A percentile compares a stretch with the other conserved stretches of the same genome.
phyloP scores from a whole-genome alignment of 2,329 filamentous ascomycete species.

The Cytospora chrysosperma region DNA sequence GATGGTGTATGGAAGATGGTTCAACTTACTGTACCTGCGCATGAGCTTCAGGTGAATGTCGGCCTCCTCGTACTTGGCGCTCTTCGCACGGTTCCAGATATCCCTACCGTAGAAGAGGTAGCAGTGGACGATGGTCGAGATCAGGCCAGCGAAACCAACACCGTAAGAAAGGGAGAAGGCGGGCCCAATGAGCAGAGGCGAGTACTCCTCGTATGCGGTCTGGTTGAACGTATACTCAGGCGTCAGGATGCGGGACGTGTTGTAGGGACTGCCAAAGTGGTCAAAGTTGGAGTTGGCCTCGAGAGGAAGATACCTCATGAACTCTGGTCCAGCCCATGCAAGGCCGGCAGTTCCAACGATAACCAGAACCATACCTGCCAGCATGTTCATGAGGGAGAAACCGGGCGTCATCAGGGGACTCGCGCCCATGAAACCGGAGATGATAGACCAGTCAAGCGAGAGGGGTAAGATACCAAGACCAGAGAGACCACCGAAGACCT shows the following conservation, averaged over 20 bases:
- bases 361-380: slow-evolving; percentile 8
- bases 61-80: slow-evolving; percentile 14
- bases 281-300: slow-evolving; percentile 7
- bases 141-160: slow-evolving; percentile 6
- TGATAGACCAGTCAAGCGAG: slow-evolving; percentile 12
- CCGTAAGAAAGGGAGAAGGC: slow-evolving; percentile 8
- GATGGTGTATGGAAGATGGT: not conserved
- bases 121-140: slow-evolving; percentile 12
- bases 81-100: slow-evolving; percentile 27
- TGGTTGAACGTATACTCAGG: slow-evolving; percentile 5
- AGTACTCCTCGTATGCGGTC: slow-evolving; percentile 14
- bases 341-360: slow-evolving; percentile 3
- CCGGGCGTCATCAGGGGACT: slow-evolving; percentile 10
- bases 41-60: slow-evolving; percentile 22
- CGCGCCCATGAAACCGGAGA: slow-evolving; percentile 2
- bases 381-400: slow-evolving; percentile 10
- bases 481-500: slow-evolving; percentile 6
- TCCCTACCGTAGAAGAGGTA: slow-evolving; percentile 27
- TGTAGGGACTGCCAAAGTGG: not conserved
- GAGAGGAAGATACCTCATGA: slow-evolving; percentile 10
- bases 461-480: slow-evolving; percentile 8
- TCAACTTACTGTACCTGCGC: slow-evolving; percentile 11
- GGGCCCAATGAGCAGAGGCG: not conserved
- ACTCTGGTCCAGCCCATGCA: slow-evolving; percentile 7
- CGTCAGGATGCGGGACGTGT: slow-evolving; percentile 2